A percentile compares a stretch with the other conserved stretches of the same genome.
Conservation (phyloP, 345 rosid genomes). For the Aurinia saxatilis region DNA sequence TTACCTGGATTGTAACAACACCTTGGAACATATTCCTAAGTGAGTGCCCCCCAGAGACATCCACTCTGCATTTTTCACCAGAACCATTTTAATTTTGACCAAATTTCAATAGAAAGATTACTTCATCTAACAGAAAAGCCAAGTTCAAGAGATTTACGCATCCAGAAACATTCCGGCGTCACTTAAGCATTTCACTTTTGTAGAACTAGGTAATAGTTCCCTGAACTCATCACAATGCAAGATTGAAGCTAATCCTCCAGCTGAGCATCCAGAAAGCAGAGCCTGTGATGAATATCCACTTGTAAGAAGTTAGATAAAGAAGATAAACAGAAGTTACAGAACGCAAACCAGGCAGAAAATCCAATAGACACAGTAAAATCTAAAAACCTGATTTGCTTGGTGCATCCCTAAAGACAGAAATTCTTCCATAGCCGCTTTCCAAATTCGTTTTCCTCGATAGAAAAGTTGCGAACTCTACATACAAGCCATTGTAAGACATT, state of each 20-base stretch:
- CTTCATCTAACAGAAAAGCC: not conserved
- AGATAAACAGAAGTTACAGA: not conserved
- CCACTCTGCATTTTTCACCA: conserved; percentile 41
- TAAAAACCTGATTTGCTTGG: conserved; percentile 56
- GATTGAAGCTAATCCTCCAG: conserved; percentile 86
- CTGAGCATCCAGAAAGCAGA: conserved; percentile 94
- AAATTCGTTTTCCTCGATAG: conserved; percentile 80
- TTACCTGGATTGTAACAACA: conserved; percentile 79
- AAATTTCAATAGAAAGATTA: not conserved
- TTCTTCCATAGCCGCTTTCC: conserved; percentile 68
- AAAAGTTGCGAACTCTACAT: conserved; percentile 44
- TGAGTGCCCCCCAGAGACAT: conserved; percentile 75
- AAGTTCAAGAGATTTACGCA: conserved; percentile 37
- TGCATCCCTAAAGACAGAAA: conserved; percentile 71
- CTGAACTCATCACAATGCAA: conserved; percentile 76
- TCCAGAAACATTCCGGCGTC: conserved; percentile 95
- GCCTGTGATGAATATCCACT: conserved; percentile 40
- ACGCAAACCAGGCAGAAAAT: not conserved
- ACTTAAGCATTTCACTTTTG: conserved; percentile 85
- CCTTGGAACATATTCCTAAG: conserved; percentile 59
- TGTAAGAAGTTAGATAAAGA: conserved; percentile 4
- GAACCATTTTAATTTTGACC: not conserved
- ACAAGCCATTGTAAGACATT: not conserved
- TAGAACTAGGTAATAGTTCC: conserved; percentile 44
- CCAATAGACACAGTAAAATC: not conserved